Evolutionary conservation across 305 asterid genomes (phyloP), one percentile per base, ranked within the genome.

Genomic region (Stenogyne calaminthoides): DNA sequence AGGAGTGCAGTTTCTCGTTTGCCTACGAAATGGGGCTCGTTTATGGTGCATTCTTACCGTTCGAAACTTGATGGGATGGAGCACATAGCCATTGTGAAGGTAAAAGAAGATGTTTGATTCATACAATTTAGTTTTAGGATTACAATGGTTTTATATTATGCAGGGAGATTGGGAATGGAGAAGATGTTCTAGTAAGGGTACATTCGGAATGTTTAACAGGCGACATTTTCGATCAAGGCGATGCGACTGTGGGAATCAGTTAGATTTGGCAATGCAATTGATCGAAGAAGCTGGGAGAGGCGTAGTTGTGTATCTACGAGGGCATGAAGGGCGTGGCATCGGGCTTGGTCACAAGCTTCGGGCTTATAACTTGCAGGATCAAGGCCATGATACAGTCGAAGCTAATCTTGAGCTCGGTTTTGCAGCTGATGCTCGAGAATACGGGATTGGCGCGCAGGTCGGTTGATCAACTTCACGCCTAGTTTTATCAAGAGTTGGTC

Each of bases 181-280:
- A 91, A 76, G 96, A 91, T 73, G 83, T 89, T 71, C 88, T 91
- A 16, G 98, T 91, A 47, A 86, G 98, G 81, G 97, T 91, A 32
- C 98, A 93, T 73, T 91, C 97, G 0, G 97, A 93, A 81, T 93
- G 98, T 79, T 75, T 93, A 71, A 92, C 97, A 15, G 98, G 98
- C 3, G 97, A 91, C 75, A 84, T 88, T 0, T 93, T 93, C 39
- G 96, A 56, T 90, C 97, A n/a, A 81, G 83, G 75, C 70, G 96
- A 39, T 93, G 97, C 29, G 98, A 91, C 63, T 93, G 97, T 76
- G 96, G 98, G 1, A 86, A 82, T 74, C 98, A 93, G 75, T 76
- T 93, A 55, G 96, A 91, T 54, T 71, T 91, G 64, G 93, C 98
- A 44, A 89, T 93, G 95, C 88, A 87, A 76, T 47, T 85, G 60